phyloP scores from a whole-genome alignment of 2,329 filamentous ascomycete genomes.

The Aspergillus novofumigatus region DNA sequence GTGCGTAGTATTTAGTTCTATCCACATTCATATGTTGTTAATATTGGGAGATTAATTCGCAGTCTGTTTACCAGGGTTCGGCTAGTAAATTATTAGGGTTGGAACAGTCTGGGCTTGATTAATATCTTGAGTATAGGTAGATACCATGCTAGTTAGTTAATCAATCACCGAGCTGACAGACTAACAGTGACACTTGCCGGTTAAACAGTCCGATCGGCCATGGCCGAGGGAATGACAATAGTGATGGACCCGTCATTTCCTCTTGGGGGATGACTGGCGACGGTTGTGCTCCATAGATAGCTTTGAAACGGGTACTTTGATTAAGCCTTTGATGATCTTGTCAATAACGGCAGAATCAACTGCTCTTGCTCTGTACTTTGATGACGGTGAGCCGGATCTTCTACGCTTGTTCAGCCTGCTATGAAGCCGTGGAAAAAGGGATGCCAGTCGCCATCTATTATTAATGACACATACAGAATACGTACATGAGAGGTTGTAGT shows the following conservation, averaged over 20 bases:
- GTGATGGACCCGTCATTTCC: background rate
- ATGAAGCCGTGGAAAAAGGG: slow-evolving; percentile 1
- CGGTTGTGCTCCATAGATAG: background rate
- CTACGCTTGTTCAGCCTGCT: slow-evolving; percentile 11
- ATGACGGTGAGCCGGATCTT: slow-evolving; percentile 7
- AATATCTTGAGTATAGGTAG: too few species aligned
- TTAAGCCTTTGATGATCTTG: background rate
- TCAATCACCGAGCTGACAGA: too few species aligned
- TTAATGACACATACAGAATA: background rate
- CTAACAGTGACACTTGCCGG: background rate
- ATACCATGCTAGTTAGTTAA: too few species aligned
- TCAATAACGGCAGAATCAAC: background rate
- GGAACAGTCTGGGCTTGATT: background rate
- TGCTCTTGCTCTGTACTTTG: background rate
- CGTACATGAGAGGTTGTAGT: background rate
- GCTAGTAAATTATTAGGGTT: too few species aligned
- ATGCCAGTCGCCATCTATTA: background rate
- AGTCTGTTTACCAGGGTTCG: background rate
- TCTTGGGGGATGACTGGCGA: background rate
- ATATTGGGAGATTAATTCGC: background rate
- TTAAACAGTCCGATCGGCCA: background rate
- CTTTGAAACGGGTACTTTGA: background rate
- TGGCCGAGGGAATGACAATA: background rate
- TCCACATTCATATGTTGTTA: background rate
- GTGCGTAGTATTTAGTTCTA: background rate